phyloP scores from a whole-genome alignment of 148 eudicot species.

The Tetragonia tetragonoides region DNA sequence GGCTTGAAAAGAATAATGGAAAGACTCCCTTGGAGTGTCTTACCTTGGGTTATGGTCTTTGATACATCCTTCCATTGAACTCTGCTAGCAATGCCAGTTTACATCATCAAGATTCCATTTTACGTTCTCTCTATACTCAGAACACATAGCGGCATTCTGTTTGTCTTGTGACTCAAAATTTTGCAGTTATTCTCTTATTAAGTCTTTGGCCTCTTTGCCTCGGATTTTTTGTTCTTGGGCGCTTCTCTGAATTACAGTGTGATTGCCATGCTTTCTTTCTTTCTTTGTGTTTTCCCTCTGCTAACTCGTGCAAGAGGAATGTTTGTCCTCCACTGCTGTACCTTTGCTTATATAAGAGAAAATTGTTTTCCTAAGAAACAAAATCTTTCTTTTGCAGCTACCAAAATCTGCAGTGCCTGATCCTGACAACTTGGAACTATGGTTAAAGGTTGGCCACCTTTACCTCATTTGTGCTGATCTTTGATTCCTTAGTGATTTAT shows the following conservation, averaged over 20 bases:
- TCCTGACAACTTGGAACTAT: slow-evolving; percentile 84
- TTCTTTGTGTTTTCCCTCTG: no score
- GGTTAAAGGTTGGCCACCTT: slow-evolving; percentile 65
- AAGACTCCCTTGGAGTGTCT: no score
- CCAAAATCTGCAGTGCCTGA: slow-evolving; percentile 70
- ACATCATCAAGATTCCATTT: background rate
- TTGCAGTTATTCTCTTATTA: background rate
- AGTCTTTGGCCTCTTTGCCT: no score
- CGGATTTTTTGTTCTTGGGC: no score
- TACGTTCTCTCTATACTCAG: background rate
- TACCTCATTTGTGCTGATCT: background rate
- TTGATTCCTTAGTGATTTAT: background rate
- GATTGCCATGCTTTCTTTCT: no score
- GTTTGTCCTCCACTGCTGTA: no score
- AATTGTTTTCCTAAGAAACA: no score
- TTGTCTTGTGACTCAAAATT: background rate
- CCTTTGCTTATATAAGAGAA: no score
- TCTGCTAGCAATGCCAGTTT: background rate
- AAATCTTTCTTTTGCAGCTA: slow-evolving; percentile 6
- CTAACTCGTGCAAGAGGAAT: no score
- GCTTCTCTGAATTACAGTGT: no score
- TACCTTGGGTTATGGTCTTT: no score
- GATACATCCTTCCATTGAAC: background rate
- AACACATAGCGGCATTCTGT: background rate
- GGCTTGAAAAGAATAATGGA: no score